Evolutionary conservation across 2,329 filamentous ascomycete genomes (phyloP).

Genomic region (Calonectria naviculata): DNA sequence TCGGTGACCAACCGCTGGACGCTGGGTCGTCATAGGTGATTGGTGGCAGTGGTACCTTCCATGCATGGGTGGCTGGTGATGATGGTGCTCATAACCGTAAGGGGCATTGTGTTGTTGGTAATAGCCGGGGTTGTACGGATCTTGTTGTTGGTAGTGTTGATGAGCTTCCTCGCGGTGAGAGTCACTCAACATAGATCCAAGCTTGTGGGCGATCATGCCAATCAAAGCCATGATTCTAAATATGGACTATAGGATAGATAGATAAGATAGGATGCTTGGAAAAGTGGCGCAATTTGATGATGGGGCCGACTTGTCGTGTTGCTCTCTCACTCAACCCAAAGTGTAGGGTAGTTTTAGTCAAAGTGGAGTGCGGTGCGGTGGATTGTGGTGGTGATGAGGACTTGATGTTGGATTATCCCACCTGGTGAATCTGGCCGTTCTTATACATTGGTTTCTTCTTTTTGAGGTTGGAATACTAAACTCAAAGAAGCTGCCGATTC

Average conservation of each 20-base stretch:
- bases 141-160: neutral
- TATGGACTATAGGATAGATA: neutral
- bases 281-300: neutral
- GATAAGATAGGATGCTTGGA: neutral
- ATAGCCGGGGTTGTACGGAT: neutral
- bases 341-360: slow-evolving; percentile 10
- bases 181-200: slow-evolving; percentile 11
- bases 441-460: slow-evolving; percentile 1
- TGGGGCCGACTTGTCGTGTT: neutral
- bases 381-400: neutral
- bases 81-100: neutral
- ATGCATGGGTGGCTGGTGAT: neutral
- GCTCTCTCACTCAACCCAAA: neutral
- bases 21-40: slow-evolving; percentile 12
- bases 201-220: slow-evolving; percentile 5
- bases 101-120: neutral
- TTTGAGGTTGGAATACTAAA: neutral
- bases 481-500: slow-evolving; percentile 20
- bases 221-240: slow-evolving; percentile 32
- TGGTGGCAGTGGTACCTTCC: neutral
- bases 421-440: neutral
- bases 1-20: slow-evolving; percentile 32
- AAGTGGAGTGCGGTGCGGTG: neutral
- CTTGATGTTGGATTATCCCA: neutral
- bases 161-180: slow-evolving; percentile 1